phyloP scores from a whole-genome alignment of 345 rosid species.

The Dovyalis caffra region DNA sequence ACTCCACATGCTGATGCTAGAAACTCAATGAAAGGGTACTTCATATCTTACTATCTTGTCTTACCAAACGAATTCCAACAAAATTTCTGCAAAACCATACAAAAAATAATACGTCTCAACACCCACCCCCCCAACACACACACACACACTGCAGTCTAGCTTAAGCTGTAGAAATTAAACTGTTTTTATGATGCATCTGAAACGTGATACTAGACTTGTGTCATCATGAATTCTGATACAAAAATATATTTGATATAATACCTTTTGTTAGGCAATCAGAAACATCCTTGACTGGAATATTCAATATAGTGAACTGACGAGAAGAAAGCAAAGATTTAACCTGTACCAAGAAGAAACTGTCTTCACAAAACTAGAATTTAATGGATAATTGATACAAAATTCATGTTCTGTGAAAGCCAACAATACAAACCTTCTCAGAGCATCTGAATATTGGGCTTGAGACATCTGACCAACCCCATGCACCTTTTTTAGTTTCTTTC shows the following conservation, averaged over 20 bases:
- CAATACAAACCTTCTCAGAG: conserved; percentile 53
- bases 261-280: conserved; percentile 59
- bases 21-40: background rate
- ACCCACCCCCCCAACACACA: too few species aligned
- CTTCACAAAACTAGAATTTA: conserved; percentile 12
- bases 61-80: too few species aligned
- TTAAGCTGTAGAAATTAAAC: background rate
- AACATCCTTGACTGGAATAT: conserved; percentile 64
- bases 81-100: background rate
- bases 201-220: background rate
- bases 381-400: background rate
- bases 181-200: background rate
- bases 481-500: conserved; percentile 34
- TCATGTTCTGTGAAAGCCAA: conserved; percentile 3
- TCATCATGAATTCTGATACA: background rate
- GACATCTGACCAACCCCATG: conserved; percentile 70
- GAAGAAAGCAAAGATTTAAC: conserved; percentile 54
- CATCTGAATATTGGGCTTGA: conserved; percentile 61
- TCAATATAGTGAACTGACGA: conserved; percentile 53
- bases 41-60: too few species aligned
- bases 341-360: conserved; percentile 34
- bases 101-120: background rate
- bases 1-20: background rate
- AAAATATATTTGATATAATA: conserved; percentile 17
- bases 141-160: background rate